Evolutionary conservation across 2,329 filamentous ascomycete species (phyloP), one percentile per base, ranked within the genome.

Genomic region (Magnaporthiopsis rhizophila): DNA sequence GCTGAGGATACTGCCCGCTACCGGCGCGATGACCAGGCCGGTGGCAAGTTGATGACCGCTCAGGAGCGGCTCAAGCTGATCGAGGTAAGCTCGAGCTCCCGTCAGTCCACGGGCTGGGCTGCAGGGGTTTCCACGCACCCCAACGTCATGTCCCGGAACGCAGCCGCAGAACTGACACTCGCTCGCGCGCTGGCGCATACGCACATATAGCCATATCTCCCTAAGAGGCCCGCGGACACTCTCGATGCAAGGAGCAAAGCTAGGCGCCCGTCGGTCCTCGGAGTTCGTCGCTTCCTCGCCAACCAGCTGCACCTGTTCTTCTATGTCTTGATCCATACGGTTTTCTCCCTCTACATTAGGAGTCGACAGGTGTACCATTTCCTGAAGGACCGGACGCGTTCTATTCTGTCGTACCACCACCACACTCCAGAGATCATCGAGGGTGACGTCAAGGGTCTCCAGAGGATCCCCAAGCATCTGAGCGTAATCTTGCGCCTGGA

Each of bases 371-470:
- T 87, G 64, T 95, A 92, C 78, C 89, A 94, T 74, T 85, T 89
- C 11, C 83, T 96, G 62, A 81, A 87, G 69, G 90, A 95, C 74
- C 88, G 90, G 66, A 79, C 94, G 68, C 85, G 92, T 63, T 90
- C 91, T 12, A 84, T 98, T 66, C 81, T 96, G 64, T 93, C 94
- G 75, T 95, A 99, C 79, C 96, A 99, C 78, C 95, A 99, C 76
- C 90, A 91, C 63, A 96, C 94, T 0, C 95, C 95, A 9, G 91
- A 96, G 73, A 86, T 97, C 73, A 97, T 99, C 69, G 87, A 89
- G 72, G 88, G 89, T 71, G 95, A 99, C 77, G 89, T 98, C 32
- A 86, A 86, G 74, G 82, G 83, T 12, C 77, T 99, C 65, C 83
- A 81, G 65, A 86, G 89, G 70, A 77, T 96, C 66, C 95, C 95